These are phyloP conservation scores for Macrotyloma uniflorum DNA, from an alignment of 306 rosid genomes.

Conservation along the genomic window DNA sequence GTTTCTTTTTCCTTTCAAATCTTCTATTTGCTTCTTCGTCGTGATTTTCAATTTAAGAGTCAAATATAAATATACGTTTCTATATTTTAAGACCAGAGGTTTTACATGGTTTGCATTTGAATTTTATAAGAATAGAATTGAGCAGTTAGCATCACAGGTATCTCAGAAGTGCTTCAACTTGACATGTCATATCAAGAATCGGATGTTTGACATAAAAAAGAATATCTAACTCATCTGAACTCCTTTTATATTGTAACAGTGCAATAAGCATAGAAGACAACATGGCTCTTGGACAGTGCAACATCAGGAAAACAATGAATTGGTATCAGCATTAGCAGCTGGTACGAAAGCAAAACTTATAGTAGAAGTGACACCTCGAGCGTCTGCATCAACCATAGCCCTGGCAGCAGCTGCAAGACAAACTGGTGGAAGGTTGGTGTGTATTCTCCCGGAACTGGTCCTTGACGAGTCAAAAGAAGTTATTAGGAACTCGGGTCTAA, in stretches of 20 bases:
- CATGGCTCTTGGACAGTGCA: conserved; percentile 48
- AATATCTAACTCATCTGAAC: background rate
- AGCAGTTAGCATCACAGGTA: too few relatives aligned
- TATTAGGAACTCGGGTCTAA: conserved; percentile 54
- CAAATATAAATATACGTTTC: background rate
- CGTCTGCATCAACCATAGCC: conserved; percentile 67
- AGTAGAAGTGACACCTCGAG: conserved; percentile 61
- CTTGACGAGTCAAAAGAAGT: conserved; percentile 54
- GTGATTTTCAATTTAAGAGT: background rate
- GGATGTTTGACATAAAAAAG: background rate
- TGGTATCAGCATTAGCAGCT: conserved; percentile 75
- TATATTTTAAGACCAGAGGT: background rate
- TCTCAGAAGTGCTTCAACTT: background rate
- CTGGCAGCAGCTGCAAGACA: conserved; percentile 65
- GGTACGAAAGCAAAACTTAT: conserved; percentile 73
- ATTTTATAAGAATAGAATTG: background rate
- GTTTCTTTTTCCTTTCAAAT: background rate
- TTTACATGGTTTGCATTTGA: conserved; percentile 20
- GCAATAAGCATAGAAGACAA: conserved; percentile 42
- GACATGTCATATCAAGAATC: background rate
- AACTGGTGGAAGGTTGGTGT: conserved; percentile 64
- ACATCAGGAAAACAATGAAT: conserved; percentile 68
- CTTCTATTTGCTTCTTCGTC: background rate
- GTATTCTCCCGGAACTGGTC: conserved; percentile 59
- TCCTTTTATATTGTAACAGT: conserved; percentile 39